A percentile compares a stretch with the other conserved stretches of the same genome.
phyloP scores from a whole-genome alignment of 129 eudicot genomes.

The Centaurea solstitialis region DNA sequence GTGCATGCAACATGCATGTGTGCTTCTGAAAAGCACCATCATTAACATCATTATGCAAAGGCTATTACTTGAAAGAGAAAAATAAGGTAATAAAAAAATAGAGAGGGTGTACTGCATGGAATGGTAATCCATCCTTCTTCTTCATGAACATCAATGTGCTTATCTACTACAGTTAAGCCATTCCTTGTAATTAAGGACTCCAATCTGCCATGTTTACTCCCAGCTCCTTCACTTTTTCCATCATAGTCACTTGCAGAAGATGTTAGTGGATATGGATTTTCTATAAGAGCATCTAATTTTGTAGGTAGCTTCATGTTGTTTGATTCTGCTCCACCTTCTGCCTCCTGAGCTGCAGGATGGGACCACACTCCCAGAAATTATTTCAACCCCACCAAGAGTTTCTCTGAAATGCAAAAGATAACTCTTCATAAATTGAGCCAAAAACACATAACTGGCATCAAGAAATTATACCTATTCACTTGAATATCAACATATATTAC shows the following conservation, averaged over 20 bases:
- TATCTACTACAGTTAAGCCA: slow-evolving; percentile 37
- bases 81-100: slow-evolving; percentile 17
- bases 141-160: slow-evolving; percentile 73
- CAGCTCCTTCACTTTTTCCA: slow-evolving; percentile 35
- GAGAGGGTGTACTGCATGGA: slow-evolving; percentile 51
- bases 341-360: slow-evolving; percentile 24
- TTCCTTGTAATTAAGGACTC: slow-evolving; percentile 24
- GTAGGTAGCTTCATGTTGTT: slow-evolving; percentile 34
- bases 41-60: slow-evolving; percentile 1
- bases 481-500: neutral
- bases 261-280: slow-evolving; percentile 35
- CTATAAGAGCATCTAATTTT: slow-evolving; percentile 66
- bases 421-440: neutral
- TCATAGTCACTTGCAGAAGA: slow-evolving; percentile 23
- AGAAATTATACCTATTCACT: neutral
- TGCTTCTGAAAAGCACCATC: neutral
- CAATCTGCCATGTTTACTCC: slow-evolving; percentile 30
- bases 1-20: neutral
- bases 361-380: slow-evolving; percentile 50
- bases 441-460: slow-evolving; percentile 9
- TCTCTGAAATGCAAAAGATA: slow-evolving; percentile 32
- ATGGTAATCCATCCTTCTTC: slow-evolving; percentile 80
- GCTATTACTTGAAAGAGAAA: slow-evolving; percentile 2
- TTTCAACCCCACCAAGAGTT: slow-evolving; percentile 35
- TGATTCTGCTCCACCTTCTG: slow-evolving; percentile 23